Evolutionary conservation across 805 yeast species (phyloP).

Genomic region (Wickerhamomyces bisporus): DNA sequence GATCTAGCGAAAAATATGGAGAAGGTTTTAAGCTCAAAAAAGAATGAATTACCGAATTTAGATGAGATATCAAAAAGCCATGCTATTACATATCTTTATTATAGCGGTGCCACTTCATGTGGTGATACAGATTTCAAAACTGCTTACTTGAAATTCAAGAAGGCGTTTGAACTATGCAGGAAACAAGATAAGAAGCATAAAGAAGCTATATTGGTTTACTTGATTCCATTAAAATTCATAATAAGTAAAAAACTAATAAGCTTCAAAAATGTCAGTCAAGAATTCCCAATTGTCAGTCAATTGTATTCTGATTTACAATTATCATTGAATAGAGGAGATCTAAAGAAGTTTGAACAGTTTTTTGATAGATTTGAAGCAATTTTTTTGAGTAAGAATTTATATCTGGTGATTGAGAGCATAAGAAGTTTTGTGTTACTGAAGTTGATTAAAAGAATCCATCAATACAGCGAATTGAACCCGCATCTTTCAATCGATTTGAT

Average conservation of each 20-base stretch:
- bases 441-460: conserved; percentile 38
- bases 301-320: conserved; percentile 27
- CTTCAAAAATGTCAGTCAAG: conserved; percentile 28
- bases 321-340: conserved; percentile 45
- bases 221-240: conserved; percentile 60
- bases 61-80: conserved; percentile 42
- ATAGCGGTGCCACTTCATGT: conserved; percentile 59
- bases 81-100: conserved; percentile 59
- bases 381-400: conserved; percentile 55
- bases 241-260: conserved; percentile 45
- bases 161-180: conserved; percentile 33
- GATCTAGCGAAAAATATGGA: conserved; percentile 74
- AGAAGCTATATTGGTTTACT: conserved; percentile 43
- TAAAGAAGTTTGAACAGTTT: conserved; percentile 42
- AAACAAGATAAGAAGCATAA: conserved; percentile 17
- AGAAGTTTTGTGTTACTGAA: conserved; percentile 45
- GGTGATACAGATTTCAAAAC: conserved; percentile 55
- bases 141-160: conserved; percentile 46
- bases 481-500: conserved; percentile 36
- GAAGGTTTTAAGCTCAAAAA: conserved; percentile 56
- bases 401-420: conserved; percentile 50
- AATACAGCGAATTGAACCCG: conserved; percentile 20
- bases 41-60: conserved; percentile 47
- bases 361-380: conserved; percentile 41
- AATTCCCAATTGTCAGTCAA: conserved; percentile 40